phyloP scores from a whole-genome alignment of 257 asterid species.

The Coffea canephora region DNA sequence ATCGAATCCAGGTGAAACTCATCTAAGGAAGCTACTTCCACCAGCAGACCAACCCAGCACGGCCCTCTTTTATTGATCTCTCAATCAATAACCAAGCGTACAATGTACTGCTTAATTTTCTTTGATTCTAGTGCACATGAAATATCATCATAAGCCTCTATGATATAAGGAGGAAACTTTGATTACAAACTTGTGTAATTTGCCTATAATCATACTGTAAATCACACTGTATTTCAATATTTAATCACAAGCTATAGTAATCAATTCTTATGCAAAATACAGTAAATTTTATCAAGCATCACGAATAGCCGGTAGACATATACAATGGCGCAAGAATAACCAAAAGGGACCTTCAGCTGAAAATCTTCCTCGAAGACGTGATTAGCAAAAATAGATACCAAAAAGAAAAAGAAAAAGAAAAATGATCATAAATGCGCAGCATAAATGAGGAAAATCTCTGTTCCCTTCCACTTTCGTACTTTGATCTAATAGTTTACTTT shows the following conservation, averaged over 20 bases:
- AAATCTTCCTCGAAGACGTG: no score
- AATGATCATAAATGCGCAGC: constrained; percentile 17
- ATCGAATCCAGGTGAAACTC: no score
- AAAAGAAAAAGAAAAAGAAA: no score
- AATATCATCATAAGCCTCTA: background rate
- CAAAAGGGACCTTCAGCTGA: no score
- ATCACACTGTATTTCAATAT: background rate
- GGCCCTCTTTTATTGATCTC: background rate
- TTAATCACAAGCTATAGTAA: background rate
- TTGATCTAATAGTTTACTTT: constrained; percentile 20
- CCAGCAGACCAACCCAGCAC: no score
- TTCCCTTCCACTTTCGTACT: constrained; percentile 27
- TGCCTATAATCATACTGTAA: background rate
- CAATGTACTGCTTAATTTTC: constrained; percentile 1
- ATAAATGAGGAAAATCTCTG: constrained; percentile 57
- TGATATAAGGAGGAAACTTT: background rate
- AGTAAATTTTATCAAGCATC: background rate
- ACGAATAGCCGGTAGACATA: background rate
- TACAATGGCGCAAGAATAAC: no score
- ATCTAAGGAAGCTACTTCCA: no score
- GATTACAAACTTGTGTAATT: background rate
- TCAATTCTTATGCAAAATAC: background rate
- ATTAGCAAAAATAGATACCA: no score
- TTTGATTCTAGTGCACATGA: background rate
- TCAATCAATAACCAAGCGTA: background rate